Evolutionary conservation across 2,329 filamentous ascomycete species (phyloP), one percentile per base, ranked within the genome.

Genomic region (Fusarium dlaminii): DNA sequence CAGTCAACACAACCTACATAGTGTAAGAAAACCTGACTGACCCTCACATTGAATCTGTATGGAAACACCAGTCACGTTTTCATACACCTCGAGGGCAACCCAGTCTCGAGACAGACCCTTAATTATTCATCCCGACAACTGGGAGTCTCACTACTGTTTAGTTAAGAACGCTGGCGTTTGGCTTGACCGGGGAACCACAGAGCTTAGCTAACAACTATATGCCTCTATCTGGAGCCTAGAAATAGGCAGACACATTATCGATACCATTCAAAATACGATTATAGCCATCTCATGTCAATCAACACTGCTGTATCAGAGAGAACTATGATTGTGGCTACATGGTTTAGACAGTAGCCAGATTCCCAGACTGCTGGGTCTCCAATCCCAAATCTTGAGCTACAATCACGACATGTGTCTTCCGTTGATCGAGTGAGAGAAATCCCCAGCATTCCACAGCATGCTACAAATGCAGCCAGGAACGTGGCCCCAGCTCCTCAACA

Each of bases 391-490:
- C 56, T 60, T 66, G 66, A 63, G 66, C 57, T 64, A 52, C 58
- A 57, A 68, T 40, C 70, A 54, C 60, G 58, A 72, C 58, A 71
- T 59, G 61, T 66, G 58, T 43, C 51, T 54, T 54, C 56, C 57
- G 60, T 66, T 52, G 56, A 66, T 66, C 42, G 49, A 63, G 37
- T 32, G 55, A 68, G 54, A 63, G 70, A 75, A 78, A 75, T 78
- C 57, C 42, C 40, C 40, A 68, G 59, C 77, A 78, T 78, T 78
- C 76, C 75, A 69, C 57, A 49, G 62, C 45, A 55, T 68, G 63
- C 63, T 68, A 63, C 66, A 70, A 63, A 67, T 40, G 32, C 52
- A 62, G 43, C 60, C 68, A 77, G 68, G 68, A 75, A 74, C 68
- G 62, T 68, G 73, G 66, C 49, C 63, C 63, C 57, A 62, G 36